Evolutionary conservation across 352 stramenopile species (phyloP), one percentile per base, ranked within the genome.

Genomic region (Pythium folliculosum): DNA sequence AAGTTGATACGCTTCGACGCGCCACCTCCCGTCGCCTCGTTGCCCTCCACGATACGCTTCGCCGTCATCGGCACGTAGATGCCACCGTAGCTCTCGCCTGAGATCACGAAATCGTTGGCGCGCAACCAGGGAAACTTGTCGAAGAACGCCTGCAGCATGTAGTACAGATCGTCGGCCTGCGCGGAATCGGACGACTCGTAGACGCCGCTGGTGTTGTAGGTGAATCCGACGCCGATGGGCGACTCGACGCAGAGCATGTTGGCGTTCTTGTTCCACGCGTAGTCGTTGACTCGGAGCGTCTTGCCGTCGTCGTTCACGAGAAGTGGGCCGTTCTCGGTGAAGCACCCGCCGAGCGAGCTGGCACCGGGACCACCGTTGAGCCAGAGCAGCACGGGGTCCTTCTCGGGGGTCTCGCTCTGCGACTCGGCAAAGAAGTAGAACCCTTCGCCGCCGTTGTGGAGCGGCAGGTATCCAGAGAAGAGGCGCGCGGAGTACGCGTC

Each of bases 101-200:
- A 80, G 38, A 95, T 77, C 50, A 93, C 86, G 55, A 96, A 89
- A 38, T 95, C 80, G 59, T 96, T 96, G 13, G 73, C 44, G 7
- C 69, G 71, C 7, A 95, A 78, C 60, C 93, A 84, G 5, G 88
- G 80, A 77, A 98, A 98, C 22, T 94, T 86, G 47, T 38, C 37
- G 49, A 90, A 97, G 67, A 98, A 96, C 27, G 86, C 81, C 67
- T 96, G 78, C 44, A 97, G 72, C 1, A 80, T 77, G 13, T 71
- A 65, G 60, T 95, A 89, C 65, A 96, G 85, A 63, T 96, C 89
- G 13, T 77, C 49, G 0, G 91, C 87, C 23, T 92, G 84, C 16
- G 75, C 71, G 14, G 82, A 54, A 73, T 98, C 91, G 63, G 89
- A 80, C 8, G 77, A 86, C 32, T 74, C 66, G 74, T 96, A 97